Conservation (phyloP, 1,284 basidiomycete species). For the Naganishia cerealis region DNA sequence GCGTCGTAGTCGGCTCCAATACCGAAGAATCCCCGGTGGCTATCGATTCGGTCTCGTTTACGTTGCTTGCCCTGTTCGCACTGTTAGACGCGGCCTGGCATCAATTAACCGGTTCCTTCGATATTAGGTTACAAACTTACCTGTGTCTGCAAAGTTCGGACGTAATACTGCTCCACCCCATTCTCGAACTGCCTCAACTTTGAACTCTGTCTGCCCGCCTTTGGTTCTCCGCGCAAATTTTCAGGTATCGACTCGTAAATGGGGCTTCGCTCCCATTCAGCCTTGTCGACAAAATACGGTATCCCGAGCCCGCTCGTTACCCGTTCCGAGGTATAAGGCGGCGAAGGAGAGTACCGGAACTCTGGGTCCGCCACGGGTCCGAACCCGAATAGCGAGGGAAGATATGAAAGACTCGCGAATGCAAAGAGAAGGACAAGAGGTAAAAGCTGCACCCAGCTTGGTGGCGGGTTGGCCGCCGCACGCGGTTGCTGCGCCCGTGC, state of each 20-base stretch:
- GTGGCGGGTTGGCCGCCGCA: constrained; percentile 61
- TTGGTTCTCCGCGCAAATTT: constrained; percentile 61
- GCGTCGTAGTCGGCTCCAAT: constrained; percentile 85
- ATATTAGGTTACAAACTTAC: constrained; percentile 59
- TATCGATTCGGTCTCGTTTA: constrained; percentile 61
- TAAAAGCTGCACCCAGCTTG: constrained; percentile 75
- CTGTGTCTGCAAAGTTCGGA: constrained; percentile 65
- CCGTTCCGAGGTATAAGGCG: constrained; percentile 61
- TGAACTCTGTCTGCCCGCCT: constrained; percentile 46
- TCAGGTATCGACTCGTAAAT: constrained; percentile 63
- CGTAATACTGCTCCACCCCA: constrained; percentile 70
- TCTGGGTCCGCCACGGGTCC: constrained; percentile 72
- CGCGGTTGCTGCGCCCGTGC: constrained; percentile 47
- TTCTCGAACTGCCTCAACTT: constrained; percentile 51
- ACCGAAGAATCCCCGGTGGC: constrained; percentile 80
- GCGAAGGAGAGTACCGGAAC: constrained; percentile 68
- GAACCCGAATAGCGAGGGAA: constrained; percentile 70
- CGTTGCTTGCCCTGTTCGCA: constrained; percentile 40
- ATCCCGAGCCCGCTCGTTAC: constrained; percentile 69
- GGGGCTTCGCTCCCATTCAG: constrained; percentile 75
- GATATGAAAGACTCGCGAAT: constrained; percentile 79
- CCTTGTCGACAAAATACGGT: constrained; percentile 80
- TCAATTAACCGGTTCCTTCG: constrained; percentile 1
- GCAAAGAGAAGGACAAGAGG: constrained; percentile 80
- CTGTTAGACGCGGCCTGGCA: constrained; percentile 31